A percentile compares a stretch with the other conserved stretches of the same genome.
Evolutionary conservation across 73 alveolate species (phyloP).

Genomic region (Tetrahymena borealis): DNA sequence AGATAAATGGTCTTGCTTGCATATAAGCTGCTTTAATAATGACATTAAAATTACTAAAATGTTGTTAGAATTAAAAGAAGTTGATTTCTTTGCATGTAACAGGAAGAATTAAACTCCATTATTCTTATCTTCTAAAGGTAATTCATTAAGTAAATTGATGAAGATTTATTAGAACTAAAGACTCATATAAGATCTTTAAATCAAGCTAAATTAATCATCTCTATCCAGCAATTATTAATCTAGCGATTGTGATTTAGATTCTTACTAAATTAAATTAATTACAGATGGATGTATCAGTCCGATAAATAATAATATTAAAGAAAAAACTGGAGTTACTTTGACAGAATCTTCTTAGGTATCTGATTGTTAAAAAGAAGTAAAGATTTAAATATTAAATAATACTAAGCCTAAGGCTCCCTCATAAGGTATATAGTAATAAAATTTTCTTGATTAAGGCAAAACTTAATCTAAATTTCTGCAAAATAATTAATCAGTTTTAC

Average conservation of each 20-base stretch:
- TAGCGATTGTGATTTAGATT: neutral
- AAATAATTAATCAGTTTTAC: neutral
- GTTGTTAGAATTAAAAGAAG: slow-evolving; percentile 1
- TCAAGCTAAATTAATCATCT: neutral
- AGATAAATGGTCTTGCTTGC: slow-evolving; percentile 51
- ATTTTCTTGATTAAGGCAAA: too few species aligned
- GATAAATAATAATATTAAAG: too few species aligned
- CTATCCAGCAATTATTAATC: too few species aligned
- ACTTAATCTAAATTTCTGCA: too few species aligned
- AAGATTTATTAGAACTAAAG: neutral
- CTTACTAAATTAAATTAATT: neutral
- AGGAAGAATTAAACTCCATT: neutral
- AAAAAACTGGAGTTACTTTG: too few species aligned
- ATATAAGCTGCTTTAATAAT: slow-evolving; percentile 54
- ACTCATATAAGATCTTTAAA: neutral
- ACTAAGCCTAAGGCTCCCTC: too few species aligned
- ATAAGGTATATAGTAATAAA: too few species aligned
- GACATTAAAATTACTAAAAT: slow-evolving; percentile 44
- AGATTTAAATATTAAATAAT: too few species aligned
- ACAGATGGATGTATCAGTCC: neutral
- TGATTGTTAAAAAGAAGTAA: too few species aligned
- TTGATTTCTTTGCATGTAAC: neutral
- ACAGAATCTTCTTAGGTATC: too few species aligned
- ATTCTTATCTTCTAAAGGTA: neutral
- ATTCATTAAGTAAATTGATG: neutral